Percentiles rank a stretch among this genome's conserved stretches.
Conservation (phyloP, 1,139 yeast genomes). For the Saccharomyces pastorianus region DNA sequence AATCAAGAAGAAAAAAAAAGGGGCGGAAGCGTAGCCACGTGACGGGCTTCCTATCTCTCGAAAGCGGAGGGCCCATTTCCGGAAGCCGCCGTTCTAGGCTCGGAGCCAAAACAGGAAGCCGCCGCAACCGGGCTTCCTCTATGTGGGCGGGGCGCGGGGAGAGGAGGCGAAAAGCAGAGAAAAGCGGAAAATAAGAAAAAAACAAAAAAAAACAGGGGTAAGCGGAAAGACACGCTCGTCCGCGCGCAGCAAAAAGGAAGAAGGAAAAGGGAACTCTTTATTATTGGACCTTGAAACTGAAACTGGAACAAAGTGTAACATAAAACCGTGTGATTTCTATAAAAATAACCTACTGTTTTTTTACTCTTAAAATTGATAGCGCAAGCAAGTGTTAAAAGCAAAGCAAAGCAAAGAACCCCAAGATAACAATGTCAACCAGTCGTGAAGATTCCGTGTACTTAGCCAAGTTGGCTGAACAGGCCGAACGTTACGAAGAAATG, state of each 20-base stretch:
- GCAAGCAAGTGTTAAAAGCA: neutral
- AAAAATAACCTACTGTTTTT: neutral
- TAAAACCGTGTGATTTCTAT: neutral
- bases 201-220: neutral
- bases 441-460: constrained; percentile 36
- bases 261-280: neutral
- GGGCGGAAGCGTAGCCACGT: neutral
- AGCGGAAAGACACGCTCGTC: neutral
- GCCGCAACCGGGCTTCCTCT: neutral
- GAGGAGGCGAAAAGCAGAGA: constrained; percentile 1
- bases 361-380: neutral
- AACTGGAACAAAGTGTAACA: neutral
- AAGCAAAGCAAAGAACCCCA: neutral
- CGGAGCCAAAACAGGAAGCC: neutral
- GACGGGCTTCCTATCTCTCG: neutral
- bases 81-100: neutral
- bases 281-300: neutral
- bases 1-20: neutral
- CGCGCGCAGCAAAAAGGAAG: neutral
- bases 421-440: constrained; percentile 54
- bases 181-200: neutral
- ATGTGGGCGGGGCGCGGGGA: constrained; percentile 4
- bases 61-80: neutral
- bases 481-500: too few species aligned
- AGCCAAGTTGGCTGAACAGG: too few species aligned